phyloP scores from a whole-genome alignment of 2,329 filamentous ascomycete genomes.

The Monosporascus ibericus region DNA sequence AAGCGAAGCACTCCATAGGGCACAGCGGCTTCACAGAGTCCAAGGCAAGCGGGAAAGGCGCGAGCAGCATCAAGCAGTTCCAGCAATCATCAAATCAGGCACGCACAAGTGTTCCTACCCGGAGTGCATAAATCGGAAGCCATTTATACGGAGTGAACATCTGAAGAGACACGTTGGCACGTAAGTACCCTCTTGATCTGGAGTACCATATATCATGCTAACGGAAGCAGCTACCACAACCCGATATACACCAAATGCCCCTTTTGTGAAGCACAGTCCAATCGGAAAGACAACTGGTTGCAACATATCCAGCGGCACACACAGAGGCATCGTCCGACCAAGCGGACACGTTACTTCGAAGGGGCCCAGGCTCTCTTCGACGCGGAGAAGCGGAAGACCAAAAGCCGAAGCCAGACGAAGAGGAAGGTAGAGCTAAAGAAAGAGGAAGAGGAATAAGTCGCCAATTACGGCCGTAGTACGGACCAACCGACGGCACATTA shows the following conservation, averaged over 20 bases:
- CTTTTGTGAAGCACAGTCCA: slow-evolving; percentile 24
- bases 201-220: background rate
- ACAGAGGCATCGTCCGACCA: slow-evolving; percentile 20
- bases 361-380: slow-evolving; percentile 19
- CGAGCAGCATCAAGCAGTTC: slow-evolving; percentile 7
- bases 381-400: slow-evolving; percentile 16
- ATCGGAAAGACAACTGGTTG: slow-evolving; percentile 33
- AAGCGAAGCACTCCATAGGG: slow-evolving; percentile 37
- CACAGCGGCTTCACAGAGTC: slow-evolving; percentile 23
- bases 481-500: background rate
- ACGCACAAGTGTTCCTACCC: slow-evolving; percentile 36
- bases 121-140: slow-evolving; percentile 36
- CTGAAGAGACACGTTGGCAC: slow-evolving; percentile 48
- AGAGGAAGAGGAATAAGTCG: slow-evolving; percentile 5
- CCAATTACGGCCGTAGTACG: background rate
- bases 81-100: slow-evolving; percentile 17
- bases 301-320: slow-evolving; percentile 33
- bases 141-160: slow-evolving; percentile 48
- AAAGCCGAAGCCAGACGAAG: slow-evolving; percentile 16
- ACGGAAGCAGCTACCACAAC: slow-evolving; percentile 19
- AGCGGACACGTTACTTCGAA: slow-evolving; percentile 24
- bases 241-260: slow-evolving; percentile 13
- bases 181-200: slow-evolving; percentile 23
- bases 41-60: slow-evolving; percentile 7
- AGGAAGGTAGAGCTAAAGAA: slow-evolving; percentile 6